Evolutionary conservation across 306 rosid species (phyloP).

Genomic region (Vigna angularis): DNA sequence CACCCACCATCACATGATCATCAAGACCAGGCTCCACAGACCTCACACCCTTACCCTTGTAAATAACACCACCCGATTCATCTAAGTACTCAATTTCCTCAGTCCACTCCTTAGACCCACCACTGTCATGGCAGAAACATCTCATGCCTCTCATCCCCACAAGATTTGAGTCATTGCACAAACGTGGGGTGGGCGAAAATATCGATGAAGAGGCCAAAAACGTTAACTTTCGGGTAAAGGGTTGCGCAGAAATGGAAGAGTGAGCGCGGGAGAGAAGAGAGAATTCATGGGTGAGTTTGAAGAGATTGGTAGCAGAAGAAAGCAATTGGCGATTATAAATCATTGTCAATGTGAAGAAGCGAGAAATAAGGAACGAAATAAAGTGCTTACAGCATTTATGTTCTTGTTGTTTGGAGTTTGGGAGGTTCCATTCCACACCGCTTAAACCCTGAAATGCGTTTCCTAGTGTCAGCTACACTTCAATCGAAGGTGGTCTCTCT

Average conservation of each 20-base stretch:
- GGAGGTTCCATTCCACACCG: background rate
- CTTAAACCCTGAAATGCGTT: constrained; percentile 5
- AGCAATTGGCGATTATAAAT: constrained; percentile 45
- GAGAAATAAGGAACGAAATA: background rate
- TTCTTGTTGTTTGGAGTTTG: background rate
- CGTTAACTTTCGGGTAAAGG: constrained; percentile 45
- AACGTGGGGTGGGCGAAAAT: constrained; percentile 39
- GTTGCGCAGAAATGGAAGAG: constrained; percentile 35
- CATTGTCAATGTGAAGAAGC: constrained; percentile 49
- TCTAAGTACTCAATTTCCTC: constrained; percentile 92
- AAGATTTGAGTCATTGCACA: constrained; percentile 31
- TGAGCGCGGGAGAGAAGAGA: constrained; percentile 27
- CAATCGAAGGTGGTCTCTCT: background rate
- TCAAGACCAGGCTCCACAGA: constrained; percentile 86
- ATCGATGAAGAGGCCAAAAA: constrained; percentile 46
- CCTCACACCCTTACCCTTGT: constrained; percentile 80
- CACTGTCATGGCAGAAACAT: constrained; percentile 57
- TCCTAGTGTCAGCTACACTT: background rate
- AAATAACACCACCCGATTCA: constrained; percentile 82
- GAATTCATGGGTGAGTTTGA: constrained; percentile 45
- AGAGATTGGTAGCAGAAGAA: constrained; percentile 40
- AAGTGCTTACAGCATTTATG: background rate
- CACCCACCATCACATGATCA: constrained; percentile 95
- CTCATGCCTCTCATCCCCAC: constrained; percentile 40
- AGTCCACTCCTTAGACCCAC: constrained; percentile 66